Conservation (phyloP, 1,284 basidiomycete genomes). For the Sporisorium graminicola region DNA sequence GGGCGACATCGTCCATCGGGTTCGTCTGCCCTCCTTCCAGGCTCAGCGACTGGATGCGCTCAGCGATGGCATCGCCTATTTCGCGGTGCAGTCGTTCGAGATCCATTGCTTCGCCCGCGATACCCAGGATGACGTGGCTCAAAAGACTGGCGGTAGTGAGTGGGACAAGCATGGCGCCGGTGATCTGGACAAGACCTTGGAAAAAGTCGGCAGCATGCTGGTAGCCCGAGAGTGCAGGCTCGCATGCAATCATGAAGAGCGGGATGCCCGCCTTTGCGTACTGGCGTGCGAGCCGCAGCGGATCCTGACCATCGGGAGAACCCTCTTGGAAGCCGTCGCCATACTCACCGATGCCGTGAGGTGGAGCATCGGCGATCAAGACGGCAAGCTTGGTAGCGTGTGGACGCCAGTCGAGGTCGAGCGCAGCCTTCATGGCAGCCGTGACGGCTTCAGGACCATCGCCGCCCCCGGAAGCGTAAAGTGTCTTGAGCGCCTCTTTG, state of each 20-base stretch:
- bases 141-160: slow-evolving; percentile 94
- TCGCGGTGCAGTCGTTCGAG: slow-evolving; percentile 94
- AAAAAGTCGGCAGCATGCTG: slow-evolving; percentile 85
- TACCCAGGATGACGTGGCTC: slow-evolving; percentile 96
- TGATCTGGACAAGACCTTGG: slow-evolving; percentile 71
- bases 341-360: slow-evolving; percentile 78
- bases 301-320: slow-evolving; percentile 79
- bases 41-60: slow-evolving; percentile 84
- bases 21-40: slow-evolving; percentile 75
- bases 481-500: slow-evolving; percentile 82
- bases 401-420: slow-evolving; percentile 81
- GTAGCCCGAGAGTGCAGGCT: slow-evolving; percentile 89
- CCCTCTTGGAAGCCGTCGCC: slow-evolving; percentile 79
- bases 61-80: slow-evolving; percentile 91
- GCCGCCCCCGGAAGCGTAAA: slow-evolving; percentile 92
- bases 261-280: slow-evolving; percentile 85
- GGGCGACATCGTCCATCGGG: slow-evolving; percentile 90
- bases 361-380: slow-evolving; percentile 92
- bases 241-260: slow-evolving; percentile 82
- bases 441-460: slow-evolving; percentile 99
- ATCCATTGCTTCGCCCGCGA: slow-evolving; percentile 96
- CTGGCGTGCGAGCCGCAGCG: slow-evolving; percentile 83
- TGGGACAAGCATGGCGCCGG: slow-evolving; percentile 87
- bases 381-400: slow-evolving; percentile 88
- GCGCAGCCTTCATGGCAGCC: slow-evolving; percentile 84